Percentiles rank a stretch among this genome's conserved stretches.
Evolutionary conservation across 306 rosid genomes (phyloP).

Genomic region (Pachyrhizus erosus): DNA sequence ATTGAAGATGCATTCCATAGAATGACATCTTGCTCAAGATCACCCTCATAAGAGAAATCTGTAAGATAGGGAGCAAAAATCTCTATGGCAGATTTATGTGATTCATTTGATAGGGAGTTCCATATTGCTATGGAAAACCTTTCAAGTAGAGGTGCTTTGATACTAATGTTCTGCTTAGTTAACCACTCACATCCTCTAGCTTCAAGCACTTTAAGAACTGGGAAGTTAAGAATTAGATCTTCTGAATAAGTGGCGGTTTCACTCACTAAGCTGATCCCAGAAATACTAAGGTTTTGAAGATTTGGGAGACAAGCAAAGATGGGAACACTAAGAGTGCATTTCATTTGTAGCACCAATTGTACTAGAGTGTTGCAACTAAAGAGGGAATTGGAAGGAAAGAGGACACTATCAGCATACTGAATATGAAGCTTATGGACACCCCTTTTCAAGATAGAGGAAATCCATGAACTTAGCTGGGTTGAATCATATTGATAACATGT

Average conservation of each 20-base stretch:
- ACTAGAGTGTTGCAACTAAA: conserved; percentile 40
- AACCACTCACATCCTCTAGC: conserved; percentile 55
- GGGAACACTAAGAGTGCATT: conserved; percentile 35
- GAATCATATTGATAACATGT: not conserved
- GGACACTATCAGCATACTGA: conserved; percentile 34
- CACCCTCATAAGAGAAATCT: no score
- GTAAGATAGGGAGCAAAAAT: no score
- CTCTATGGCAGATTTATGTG: no score
- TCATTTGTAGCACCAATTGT: conserved; percentile 44
- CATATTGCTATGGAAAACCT: conserved; percentile 40
- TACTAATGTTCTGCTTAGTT: conserved; percentile 39
- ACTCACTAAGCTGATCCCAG: conserved; percentile 38
- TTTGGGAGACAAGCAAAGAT: conserved; percentile 42
- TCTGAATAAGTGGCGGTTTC: conserved; percentile 30
- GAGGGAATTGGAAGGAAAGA: conserved; percentile 35
- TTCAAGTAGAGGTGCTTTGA: conserved; percentile 50
- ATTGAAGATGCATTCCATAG: no score
- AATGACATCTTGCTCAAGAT: no score
- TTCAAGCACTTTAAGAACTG: conserved; percentile 52
- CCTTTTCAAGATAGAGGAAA: conserved; percentile 38
- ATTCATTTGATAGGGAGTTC: conserved; percentile 35
- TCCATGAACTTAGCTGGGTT: conserved; percentile 39
- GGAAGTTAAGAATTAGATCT: conserved; percentile 35
- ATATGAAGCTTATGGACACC: conserved; percentile 35
- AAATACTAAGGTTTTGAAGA: conserved; percentile 35